Base-by-base conservation (phyloP, 2,329 filamentous ascomycete genomes). In the Laburnicola sp. region DNA sequence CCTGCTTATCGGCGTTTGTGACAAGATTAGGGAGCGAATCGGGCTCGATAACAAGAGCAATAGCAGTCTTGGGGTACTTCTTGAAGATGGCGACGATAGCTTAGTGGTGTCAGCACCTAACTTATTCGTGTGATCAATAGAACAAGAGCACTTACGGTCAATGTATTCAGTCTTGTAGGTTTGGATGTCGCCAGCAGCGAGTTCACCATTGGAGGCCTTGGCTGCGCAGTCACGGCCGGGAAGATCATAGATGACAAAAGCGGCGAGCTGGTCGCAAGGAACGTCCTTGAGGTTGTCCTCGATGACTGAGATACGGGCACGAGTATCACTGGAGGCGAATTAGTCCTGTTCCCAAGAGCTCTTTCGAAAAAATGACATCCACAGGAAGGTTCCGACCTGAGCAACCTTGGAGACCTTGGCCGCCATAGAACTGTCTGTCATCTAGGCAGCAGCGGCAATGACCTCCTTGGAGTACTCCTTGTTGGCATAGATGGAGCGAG, bases 171-270 rank as follows among this genome's bases (percentile, higher is more conserved):
- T 55, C 68, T 81, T 80, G 72, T 83, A 83, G 30, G 77, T 74
- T 44, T 70, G 69, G 42, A 81, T 60, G 40, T 80, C 74, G 43
- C 80, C 72, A 58, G 83, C 74, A 53, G 80, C 82, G 57, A 83
- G 80, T 71, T 86, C 84, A 62, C 84, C 84, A 66, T 86, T 86
- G 61, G 83, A 86, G 28, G 84, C 83, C 66, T 83, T 78, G 45
- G 84, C 84, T 30, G 84, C 81, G 62, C 84, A 86, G 65, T 86
- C 84, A 72, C 84, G 82, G 58, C 84, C 83, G 42, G 84, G 84
- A 11, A 86, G 75, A 66, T 86, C 82, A 69, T 86, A 86, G 64
- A 86, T 81, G 58, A 86, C 83, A 48, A 86, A 78, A 21, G 74
- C 76, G 30, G 77, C 79, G 22, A 80, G 76, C 57, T 78, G 75